A percentile compares a stretch with the other conserved stretches of the same genome.
Conservation (phyloP, 257 asterid genomes). For the Plantago major region DNA sequence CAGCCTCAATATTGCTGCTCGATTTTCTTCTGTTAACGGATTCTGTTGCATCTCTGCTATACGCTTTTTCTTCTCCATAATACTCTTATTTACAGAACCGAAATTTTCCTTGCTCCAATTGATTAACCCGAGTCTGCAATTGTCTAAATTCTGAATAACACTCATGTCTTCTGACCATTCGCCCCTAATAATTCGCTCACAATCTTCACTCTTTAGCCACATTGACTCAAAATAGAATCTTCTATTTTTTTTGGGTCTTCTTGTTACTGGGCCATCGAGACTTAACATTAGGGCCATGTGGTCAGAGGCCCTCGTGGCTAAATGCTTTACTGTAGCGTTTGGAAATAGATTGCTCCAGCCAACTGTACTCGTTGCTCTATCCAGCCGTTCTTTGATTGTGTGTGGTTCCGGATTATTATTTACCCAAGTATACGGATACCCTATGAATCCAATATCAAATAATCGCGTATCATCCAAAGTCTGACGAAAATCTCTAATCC, state of each 20-base stretch:
- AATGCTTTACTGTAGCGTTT: neutral
- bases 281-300: neutral
- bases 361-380: neutral
- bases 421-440: neutral
- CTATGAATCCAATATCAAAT: neutral
- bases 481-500: neutral
- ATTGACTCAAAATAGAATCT: neutral
- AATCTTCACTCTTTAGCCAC: neutral
- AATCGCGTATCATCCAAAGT: too few relatives aligned
- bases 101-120: neutral
- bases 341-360: neutral
- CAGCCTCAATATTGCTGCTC: too few relatives aligned
- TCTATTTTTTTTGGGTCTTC: too few relatives aligned
- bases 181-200: neutral
- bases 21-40: too few relatives aligned
- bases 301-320: neutral
- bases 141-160: too few relatives aligned
- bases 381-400: neutral
- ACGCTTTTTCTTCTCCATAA: too few relatives aligned
- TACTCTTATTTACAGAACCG: neutral
- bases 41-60: too few relatives aligned
- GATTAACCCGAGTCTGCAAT: neutral
- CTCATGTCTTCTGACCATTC: too few relatives aligned
- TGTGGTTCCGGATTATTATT: neutral
- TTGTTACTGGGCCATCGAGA: too few relatives aligned